Evolutionary conservation across 305 asterid species (phyloP).

Genomic region (Fraxinus latifolia): DNA sequence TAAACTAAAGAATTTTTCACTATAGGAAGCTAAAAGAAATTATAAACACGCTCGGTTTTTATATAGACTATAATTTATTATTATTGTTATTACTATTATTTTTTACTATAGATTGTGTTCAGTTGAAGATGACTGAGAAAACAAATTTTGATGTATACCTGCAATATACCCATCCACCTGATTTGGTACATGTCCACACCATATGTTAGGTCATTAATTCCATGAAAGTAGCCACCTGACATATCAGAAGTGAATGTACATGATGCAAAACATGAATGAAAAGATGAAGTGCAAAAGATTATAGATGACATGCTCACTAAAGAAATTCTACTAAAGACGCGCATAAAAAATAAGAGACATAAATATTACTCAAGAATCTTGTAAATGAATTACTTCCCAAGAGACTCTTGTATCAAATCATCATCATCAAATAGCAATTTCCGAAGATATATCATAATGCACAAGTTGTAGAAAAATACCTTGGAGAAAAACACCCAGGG

Average conservation of each 20-base stretch:
- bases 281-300: neutral
- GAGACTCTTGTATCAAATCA: neutral
- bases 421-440: conserved; percentile 9
- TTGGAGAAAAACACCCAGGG: conserved; percentile 69
- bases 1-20: neutral
- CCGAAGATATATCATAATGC: neutral
- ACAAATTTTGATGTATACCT: conserved; percentile 35
- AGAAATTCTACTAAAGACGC: neutral
- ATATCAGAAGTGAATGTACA: conserved; percentile 16
- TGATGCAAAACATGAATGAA: conserved; percentile 8
- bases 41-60: neutral
- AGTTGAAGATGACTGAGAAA: neutral
- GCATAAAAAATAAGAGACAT: neutral
- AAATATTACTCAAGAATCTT: conserved; percentile 7
- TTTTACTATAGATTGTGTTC: neutral
- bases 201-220: conserved; percentile 47
- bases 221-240: conserved; percentile 72
- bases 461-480: conserved; percentile 33
- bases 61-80: neutral
- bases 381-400: neutral
- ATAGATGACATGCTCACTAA: neutral
- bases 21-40: neutral
- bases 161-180: conserved; percentile 76
- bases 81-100: too few species aligned
- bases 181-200: conserved; percentile 61